phyloP scores from a whole-genome alignment of 768 basidiomycete species.

The Pleurotus giganteus region DNA sequence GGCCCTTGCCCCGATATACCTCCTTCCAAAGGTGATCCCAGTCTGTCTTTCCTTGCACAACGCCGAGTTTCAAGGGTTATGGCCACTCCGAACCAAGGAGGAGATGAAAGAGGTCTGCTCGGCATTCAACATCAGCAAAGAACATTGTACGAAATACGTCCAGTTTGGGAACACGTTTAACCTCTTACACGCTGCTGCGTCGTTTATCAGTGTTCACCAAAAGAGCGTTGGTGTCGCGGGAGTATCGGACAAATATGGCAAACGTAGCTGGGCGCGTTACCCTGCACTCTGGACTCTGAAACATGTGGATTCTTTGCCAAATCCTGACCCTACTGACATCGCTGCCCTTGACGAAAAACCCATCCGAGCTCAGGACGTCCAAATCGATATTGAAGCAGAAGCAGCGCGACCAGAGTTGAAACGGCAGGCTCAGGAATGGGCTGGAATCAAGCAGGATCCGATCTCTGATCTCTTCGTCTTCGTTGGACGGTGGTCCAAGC shows the following conservation, averaged over 20 bases:
- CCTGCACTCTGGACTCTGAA: slow-evolving; percentile 95
- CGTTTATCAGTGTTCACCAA: slow-evolving; percentile 90
- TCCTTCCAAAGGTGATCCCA: slow-evolving; percentile 88
- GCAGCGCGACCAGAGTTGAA: slow-evolving; percentile 89
- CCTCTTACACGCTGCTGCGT: slow-evolving; percentile 88
- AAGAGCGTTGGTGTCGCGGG: slow-evolving; percentile 93
- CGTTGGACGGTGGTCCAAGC: slow-evolving; percentile 97
- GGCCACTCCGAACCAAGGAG: slow-evolving; percentile 95
- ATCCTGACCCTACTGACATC: slow-evolving; percentile 94
- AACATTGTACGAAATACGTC: slow-evolving; percentile 94
- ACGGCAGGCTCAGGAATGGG: slow-evolving; percentile 94
- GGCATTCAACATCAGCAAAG: slow-evolving; percentile 96
- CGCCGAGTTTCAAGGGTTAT: slow-evolving; percentile 96
- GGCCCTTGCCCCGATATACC: slow-evolving; percentile 86
- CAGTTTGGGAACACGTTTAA: slow-evolving; percentile 99
- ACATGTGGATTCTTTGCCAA: slow-evolving; percentile 92
- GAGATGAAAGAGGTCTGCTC: slow-evolving; percentile 99
- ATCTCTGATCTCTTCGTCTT: slow-evolving; percentile 91
- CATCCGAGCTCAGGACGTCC: slow-evolving; percentile 63
- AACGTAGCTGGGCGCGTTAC: slow-evolving; percentile 95
- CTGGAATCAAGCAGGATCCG: slow-evolving; percentile 88
- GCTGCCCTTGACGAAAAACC: slow-evolving; percentile 86
- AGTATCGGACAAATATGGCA: slow-evolving; percentile 97
- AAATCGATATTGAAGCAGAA: slow-evolving; percentile 80
- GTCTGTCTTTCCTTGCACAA: slow-evolving; percentile 93